Percentiles rank a stretch among this genome's conserved stretches.
These are phyloP conservation scores for Candida patagonica DNA, from an alignment of 805 yeast genomes.

Conservation along the genomic window DNA sequence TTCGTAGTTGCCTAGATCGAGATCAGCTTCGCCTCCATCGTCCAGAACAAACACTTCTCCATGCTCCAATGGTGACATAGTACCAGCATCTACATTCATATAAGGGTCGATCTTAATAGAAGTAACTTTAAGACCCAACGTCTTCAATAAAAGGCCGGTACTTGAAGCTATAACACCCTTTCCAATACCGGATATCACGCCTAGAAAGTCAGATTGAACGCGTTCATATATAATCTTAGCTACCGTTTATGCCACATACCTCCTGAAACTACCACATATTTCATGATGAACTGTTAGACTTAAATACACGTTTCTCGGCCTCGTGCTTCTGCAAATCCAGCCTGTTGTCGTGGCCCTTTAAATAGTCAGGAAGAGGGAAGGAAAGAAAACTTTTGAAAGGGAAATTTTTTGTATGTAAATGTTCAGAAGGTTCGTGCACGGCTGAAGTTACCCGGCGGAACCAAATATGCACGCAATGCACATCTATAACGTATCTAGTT, in stretches of 20 bases:
- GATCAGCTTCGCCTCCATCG: constrained; percentile 98
- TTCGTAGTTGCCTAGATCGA: constrained; percentile 97
- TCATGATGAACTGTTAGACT: too few relatives aligned
- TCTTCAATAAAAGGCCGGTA: constrained; percentile 89
- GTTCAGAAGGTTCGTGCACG: too few relatives aligned
- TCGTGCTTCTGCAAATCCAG: too few relatives aligned
- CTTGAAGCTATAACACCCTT: constrained; percentile 97
- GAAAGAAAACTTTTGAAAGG: too few relatives aligned
- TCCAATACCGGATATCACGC: constrained; percentile 99
- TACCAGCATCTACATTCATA: constrained; percentile 99
- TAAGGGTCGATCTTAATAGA: constrained; percentile 98
- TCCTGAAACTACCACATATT: constrained; percentile 98
- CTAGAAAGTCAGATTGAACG: constrained; percentile 9
- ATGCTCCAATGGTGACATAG: constrained; percentile 98
- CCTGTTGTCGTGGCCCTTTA: too few relatives aligned
- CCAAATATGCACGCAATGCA: too few relatives aligned
- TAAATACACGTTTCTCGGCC: too few relatives aligned
- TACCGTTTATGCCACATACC: constrained; percentile 29
- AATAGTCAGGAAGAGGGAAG: too few relatives aligned
- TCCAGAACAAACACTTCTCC: constrained; percentile 97
- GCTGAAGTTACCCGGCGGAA: too few relatives aligned
- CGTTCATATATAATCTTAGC: constrained; percentile 1
- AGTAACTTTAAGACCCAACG: constrained; percentile 89
- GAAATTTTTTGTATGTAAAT: too few relatives aligned
- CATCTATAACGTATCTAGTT: too few relatives aligned